A percentile compares a stretch with the other conserved stretches of the same genome.
phyloP scores from a whole-genome alignment of 768 basidiomycete species.

The Baorangia bicolor region DNA sequence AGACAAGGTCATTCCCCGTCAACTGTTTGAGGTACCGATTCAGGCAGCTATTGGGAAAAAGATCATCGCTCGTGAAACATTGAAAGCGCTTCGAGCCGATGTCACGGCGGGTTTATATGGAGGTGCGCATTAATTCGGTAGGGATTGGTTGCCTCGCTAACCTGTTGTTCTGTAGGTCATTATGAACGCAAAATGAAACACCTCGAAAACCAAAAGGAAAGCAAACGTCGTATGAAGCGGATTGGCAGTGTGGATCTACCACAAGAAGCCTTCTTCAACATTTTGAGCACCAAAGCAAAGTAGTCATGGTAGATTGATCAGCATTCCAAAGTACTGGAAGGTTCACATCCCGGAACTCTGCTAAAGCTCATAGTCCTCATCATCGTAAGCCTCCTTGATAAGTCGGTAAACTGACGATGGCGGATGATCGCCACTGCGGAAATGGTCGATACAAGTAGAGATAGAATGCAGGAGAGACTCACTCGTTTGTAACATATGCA shows the following conservation, averaged over 20 bases:
- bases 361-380: slow-evolving; percentile 81
- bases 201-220: slow-evolving; percentile 88
- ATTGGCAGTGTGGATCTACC: slow-evolving; percentile 88
- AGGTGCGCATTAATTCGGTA: slow-evolving; percentile 41
- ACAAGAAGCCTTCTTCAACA: slow-evolving; percentile 93
- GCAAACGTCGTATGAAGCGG: slow-evolving; percentile 86
- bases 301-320: slow-evolving; percentile 5
- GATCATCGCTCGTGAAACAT: slow-evolving; percentile 85
- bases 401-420: slow-evolving; percentile 91
- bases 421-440: slow-evolving; percentile 86
- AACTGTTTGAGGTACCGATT: slow-evolving; percentile 93
- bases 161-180: slow-evolving; percentile 51
- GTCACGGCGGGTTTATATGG: slow-evolving; percentile 95
- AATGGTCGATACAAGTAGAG: slow-evolving; percentile 4
- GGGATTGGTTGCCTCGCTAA: background rate
- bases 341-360: background rate
- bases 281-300: slow-evolving; percentile 62
- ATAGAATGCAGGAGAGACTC: slow-evolving; percentile 37
- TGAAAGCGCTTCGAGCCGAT: slow-evolving; percentile 84
- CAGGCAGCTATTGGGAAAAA: slow-evolving; percentile 89
- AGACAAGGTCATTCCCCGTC: slow-evolving; percentile 92
- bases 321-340: background rate
- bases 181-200: slow-evolving; percentile 93
- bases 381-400: slow-evolving; percentile 93
- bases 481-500: slow-evolving; percentile 97